Evolutionary conservation across 257 asterid species (phyloP), one percentile per base, ranked within the genome.

Genomic region (Mitragyna speciosa): DNA sequence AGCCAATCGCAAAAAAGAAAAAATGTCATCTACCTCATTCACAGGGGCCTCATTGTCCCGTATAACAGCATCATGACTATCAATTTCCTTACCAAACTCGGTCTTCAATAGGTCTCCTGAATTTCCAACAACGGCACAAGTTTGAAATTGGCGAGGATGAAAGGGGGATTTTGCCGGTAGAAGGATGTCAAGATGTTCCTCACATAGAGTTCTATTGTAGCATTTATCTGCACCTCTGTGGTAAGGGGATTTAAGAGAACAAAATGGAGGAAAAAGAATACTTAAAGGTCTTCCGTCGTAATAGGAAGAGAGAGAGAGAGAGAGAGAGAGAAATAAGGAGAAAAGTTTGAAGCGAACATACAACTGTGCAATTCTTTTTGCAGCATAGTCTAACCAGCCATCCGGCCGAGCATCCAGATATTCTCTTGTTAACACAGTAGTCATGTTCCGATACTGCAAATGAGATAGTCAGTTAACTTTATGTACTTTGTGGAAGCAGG

Each of bases 371-470:
- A 96, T 91, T 89, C 99, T 91, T 87, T 93, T 91, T 43, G 98
- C 89, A 54, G 98, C 99, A 88, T 96, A 94, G 26, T 90, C 94
- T 78, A 92, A 78, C 99, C 99, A 96, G 76, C 99, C 99, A 87
- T 91, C 97, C 63, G 99, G 98, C 6, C 99, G 93, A 76, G 96
- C 86, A 87, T 96, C 98, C 76, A 96, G 88, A 85, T 96, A 96
- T 83, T 96, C 99, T 83, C 99, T 85, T 54, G 99, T 93, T 89
- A 96, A 90, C 79, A 94, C 97, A 80, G 99, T 96, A 76, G 98
- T 96, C 99, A 96, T 96, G 92, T 94, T 96, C 81, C 98, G 99
- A 87, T 96, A 96, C 99, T 94, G 97, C 98, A 96, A 63, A 85
- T 82, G 81, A 91, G 85, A 87, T 72, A 73, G 83, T n/a, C n/a